Conservation (phyloP, 495 filamentous ascomycete genomes). For the Chaetomium fimeti region DNA sequence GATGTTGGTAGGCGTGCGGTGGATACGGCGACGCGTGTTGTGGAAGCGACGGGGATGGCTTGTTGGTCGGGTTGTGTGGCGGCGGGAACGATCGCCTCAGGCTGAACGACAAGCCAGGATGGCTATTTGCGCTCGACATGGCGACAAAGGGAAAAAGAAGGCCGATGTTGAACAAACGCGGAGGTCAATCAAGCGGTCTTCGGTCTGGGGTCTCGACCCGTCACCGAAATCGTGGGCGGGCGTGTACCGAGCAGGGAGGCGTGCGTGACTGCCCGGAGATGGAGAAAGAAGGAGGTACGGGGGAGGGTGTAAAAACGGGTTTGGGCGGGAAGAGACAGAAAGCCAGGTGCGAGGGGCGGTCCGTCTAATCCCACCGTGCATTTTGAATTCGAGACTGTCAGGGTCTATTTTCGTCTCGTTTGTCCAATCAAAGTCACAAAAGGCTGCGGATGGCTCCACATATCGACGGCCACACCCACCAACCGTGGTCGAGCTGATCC, state of each 20-base stretch:
- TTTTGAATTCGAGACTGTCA: background rate
- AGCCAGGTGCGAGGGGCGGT: constrained; percentile 11
- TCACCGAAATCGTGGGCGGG: constrained; percentile 34
- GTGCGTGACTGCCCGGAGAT: constrained; percentile 30
- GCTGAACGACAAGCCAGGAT: constrained; percentile 34
- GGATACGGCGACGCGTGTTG: constrained; percentile 47
- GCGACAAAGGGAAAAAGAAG: constrained; percentile 18
- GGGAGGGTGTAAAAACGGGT: constrained; percentile 29
- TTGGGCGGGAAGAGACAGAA: constrained; percentile 18
- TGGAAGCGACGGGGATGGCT: constrained; percentile 45
- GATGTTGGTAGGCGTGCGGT: constrained; percentile 41
- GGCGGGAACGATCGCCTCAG: constrained; percentile 35
- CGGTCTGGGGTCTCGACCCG: constrained; percentile 30
- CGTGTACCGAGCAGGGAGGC: constrained; percentile 37
- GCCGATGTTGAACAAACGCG: constrained; percentile 14
- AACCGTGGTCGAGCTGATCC: background rate
- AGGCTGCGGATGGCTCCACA: background rate
- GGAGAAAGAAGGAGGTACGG: constrained; percentile 27
- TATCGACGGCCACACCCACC: background rate
- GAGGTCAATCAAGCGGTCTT: constrained; percentile 2
- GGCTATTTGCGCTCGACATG: constrained; percentile 35
- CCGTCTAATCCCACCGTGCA: constrained; percentile 4
- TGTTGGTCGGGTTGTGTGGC: constrained; percentile 42
- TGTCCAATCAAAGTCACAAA: background rate
- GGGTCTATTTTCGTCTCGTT: background rate